Evolutionary conservation across 2,329 filamentous ascomycete genomes (phyloP).

Genomic region (Fusarium sp.): DNA sequence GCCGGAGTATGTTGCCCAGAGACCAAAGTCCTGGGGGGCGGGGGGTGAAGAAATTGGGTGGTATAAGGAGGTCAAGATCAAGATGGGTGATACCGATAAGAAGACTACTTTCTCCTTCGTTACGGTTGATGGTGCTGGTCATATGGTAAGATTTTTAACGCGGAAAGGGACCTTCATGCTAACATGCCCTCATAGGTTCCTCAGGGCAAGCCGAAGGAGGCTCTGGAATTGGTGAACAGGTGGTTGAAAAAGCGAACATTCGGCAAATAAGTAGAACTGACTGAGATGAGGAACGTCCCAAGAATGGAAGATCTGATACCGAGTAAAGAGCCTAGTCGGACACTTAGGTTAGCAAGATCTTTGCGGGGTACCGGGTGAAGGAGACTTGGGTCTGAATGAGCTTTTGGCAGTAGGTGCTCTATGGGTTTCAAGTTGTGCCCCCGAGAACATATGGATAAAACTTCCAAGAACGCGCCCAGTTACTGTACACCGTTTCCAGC

Average conservation of each 20-base stretch:
- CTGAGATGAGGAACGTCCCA: rapidly evolving
- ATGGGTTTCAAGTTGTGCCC: background rate
- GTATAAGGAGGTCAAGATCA: slow-evolving; percentile 31
- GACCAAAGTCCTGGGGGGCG: slow-evolving; percentile 4
- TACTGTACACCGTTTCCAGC: rapidly evolving
- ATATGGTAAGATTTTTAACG: slow-evolving; percentile 21
- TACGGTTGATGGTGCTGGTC: slow-evolving; percentile 29
- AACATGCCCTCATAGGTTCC: background rate
- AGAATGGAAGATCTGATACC: rapidly evolving
- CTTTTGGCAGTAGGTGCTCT: background rate
- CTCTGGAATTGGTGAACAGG: slow-evolving; percentile 7
- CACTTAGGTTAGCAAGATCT: too few relatives aligned
- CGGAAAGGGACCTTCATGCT: rapidly evolving
- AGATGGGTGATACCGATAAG: slow-evolving; percentile 2
- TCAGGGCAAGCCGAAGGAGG: slow-evolving; percentile 13
- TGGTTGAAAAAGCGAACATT: slow-evolving; percentile 23
- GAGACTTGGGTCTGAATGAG: rapidly evolving
- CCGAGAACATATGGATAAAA: too few relatives aligned
- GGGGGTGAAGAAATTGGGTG: slow-evolving; percentile 21
- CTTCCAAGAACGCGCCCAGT: background rate
- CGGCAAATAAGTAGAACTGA: background rate
- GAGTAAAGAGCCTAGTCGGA: too few relatives aligned
- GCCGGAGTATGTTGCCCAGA: slow-evolving; percentile 33
- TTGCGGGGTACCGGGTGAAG: rapidly evolving
- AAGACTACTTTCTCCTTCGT: slow-evolving; percentile 23